Evolutionary conservation across 305 asterid genomes (phyloP).

Genomic region (Ilex paraguariensis): DNA sequence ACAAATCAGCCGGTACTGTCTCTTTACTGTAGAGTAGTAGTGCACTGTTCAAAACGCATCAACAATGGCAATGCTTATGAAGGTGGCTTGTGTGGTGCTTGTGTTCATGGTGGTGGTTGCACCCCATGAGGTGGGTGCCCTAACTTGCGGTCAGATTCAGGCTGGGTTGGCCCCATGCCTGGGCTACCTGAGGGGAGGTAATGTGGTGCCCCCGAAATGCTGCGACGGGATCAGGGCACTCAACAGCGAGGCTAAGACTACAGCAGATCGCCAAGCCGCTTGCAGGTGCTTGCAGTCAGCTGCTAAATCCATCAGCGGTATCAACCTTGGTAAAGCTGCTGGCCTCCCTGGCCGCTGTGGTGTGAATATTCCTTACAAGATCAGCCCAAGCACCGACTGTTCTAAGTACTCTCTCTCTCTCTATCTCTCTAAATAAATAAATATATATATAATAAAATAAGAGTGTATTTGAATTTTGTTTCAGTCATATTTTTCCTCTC

Average conservation of each 20-base stretch:
- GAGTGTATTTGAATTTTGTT: too few relatives aligned
- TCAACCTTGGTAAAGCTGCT: slow-evolving; percentile 15
- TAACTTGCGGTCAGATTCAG: slow-evolving; percentile 13
- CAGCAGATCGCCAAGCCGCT: slow-evolving; percentile 24
- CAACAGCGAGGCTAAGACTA: slow-evolving; percentile 16
- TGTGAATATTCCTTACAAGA: slow-evolving; percentile 34
- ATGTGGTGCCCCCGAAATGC: slow-evolving; percentile 12
- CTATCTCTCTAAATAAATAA: too few relatives aligned
- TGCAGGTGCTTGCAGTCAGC: slow-evolving; percentile 33
- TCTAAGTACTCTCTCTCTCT: slow-evolving; percentile 29
- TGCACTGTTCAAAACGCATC: too few relatives aligned
- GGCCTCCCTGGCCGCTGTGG: slow-evolving; percentile 31
- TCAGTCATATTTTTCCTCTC: too few relatives aligned
- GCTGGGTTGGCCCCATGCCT: slow-evolving; percentile 16
- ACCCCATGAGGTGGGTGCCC: slow-evolving; percentile 11
- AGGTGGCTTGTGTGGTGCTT: slow-evolving; percentile 1
- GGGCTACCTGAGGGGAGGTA: slow-evolving; percentile 1
- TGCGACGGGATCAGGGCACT: slow-evolving; percentile 36
- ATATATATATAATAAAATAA: too few relatives aligned
- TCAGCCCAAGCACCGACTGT: slow-evolving; percentile 43
- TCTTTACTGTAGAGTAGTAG: too few relatives aligned
- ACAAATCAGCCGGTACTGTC: too few relatives aligned
- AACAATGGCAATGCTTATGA: background rate
- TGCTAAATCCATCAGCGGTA: slow-evolving; percentile 7
- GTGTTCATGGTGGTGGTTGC: slow-evolving; percentile 5